Evolutionary conservation across 169 alveolate genomes (phyloP), one percentile per base, ranked within the genome.

Genomic region (Perkinsus chesapeaki): DNA sequence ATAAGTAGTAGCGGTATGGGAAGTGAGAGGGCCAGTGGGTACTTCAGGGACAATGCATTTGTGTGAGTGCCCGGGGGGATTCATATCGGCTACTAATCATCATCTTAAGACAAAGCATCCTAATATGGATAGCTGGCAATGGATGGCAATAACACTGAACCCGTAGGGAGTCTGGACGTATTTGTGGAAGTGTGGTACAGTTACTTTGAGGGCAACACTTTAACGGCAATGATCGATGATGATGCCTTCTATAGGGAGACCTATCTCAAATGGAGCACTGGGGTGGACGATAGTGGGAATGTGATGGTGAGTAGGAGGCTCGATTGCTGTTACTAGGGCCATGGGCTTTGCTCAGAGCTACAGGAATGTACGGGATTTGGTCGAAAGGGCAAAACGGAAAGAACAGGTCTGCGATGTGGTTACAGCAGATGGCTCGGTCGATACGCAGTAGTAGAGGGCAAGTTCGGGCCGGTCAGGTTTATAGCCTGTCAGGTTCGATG

Each of bases 1-100:
- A 90, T 91, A 48, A 91, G 92, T 93, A 48, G 91, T 3, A 27
- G 82, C 91, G 92, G 73, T 72, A 48, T 37, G 47, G 48, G 92
- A 92, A 34, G 94, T 37, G 38, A 92, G 60, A 19, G 93, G 93
- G 73, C 34, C 92, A 82, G 0, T 10, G 39, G 5, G 90, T 0
- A 37, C n/a, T 19, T 20, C 92, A 38, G 72, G 73, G 39, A 96
- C 95, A 72, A 94, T 95, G 93, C 97, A 96, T 72, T 92, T 96
- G 39, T 96, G 97, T 39, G 97, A 96, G 92, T 95, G 96, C 93
- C 97, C 97, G 0, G 97, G 97, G 3, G 97, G 96, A 5, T 96
- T 96, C 92, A 94, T 96, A 48, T 94, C 96, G 34, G 96, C 97
- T 9, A 93, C 96, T 7, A 96, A 96, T 38, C 97, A 96, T 73